Percentiles rank a stretch among this genome's conserved stretches.
These are phyloP conservation scores for Moricandia arvensis DNA, from an alignment of 345 rosid genomes.

Conservation along the genomic window DNA sequence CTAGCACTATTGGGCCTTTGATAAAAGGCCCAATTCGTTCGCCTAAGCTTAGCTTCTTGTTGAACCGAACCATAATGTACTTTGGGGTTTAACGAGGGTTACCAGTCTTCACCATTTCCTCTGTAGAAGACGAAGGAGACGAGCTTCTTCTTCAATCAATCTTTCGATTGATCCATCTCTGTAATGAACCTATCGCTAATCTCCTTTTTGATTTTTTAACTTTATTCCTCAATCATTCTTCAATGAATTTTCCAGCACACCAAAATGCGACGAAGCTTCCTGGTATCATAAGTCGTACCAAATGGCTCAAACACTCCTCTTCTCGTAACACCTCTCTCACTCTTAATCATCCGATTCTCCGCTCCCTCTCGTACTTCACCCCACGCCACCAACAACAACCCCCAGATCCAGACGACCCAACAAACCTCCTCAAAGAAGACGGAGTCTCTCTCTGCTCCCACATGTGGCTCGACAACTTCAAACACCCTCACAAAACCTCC, in stretches of 20 bases:
- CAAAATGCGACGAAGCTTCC: constrained; percentile 55
- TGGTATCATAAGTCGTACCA: constrained; percentile 27
- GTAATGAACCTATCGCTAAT: constrained; percentile 14
- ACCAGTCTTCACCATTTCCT: constrained; percentile 13
- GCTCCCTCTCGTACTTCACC: constrained; percentile 54
- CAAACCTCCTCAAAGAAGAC: constrained; percentile 83
- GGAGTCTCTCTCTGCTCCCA: constrained; percentile 92
- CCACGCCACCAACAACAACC: constrained; percentile 58
- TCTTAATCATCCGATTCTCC: constrained; percentile 32
- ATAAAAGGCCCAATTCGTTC: neutral
- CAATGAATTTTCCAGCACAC: constrained; percentile 21
- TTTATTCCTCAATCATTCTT: neutral
- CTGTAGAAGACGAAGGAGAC: constrained; percentile 14
- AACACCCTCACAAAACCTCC: constrained; percentile 50
- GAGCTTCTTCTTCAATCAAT: neutral
- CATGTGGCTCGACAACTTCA: constrained; percentile 81
- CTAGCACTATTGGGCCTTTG: neutral
- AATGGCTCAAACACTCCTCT: constrained; percentile 36
- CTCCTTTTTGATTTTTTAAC: neutral
- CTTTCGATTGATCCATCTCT: neutral
- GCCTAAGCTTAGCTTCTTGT: neutral
- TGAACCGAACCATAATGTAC: neutral
- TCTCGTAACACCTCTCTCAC: constrained; percentile 16
- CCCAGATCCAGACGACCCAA: constrained; percentile 79
- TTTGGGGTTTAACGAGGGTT: constrained; percentile 34